phyloP scores from a whole-genome alignment of 345 rosid genomes.

The Corchorus capsularis region DNA sequence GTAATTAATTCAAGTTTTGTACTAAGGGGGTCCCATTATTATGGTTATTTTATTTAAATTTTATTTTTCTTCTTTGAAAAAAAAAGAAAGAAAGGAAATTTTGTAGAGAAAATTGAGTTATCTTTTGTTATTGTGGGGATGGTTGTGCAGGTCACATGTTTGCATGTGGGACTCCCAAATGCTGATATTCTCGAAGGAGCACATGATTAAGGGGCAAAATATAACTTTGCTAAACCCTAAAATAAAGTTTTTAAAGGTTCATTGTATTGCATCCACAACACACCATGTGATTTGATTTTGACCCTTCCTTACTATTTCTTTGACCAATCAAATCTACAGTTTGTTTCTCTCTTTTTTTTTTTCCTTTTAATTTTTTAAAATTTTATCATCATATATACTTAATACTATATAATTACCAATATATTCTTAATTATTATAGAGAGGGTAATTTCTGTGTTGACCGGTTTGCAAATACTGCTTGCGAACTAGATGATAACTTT shows the following conservation, averaged over 20 bases:
- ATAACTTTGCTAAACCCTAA: slow-evolving; percentile 28
- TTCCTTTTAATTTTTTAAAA: not conserved
- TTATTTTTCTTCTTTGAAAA: not conserved
- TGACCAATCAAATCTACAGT: slow-evolving; percentile 34
- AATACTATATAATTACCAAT: no score
- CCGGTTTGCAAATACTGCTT: no score
- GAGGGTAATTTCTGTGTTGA: no score
- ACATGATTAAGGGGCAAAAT: slow-evolving; percentile 27
- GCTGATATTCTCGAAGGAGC: slow-evolving; percentile 36
- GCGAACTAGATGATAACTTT: no score
- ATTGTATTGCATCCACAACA: slow-evolving; percentile 33
- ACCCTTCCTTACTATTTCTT: slow-evolving; percentile 29
- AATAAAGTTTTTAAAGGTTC: slow-evolving; percentile 22
- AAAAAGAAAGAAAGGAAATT: not conserved
- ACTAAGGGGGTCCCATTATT: not conserved
- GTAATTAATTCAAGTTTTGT: not conserved
- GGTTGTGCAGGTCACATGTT: slow-evolving; percentile 51
- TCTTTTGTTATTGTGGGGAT: slow-evolving; percentile 21
- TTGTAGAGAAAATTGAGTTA: no score
- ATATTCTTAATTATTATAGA: no score
- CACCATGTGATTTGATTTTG: slow-evolving; percentile 53
- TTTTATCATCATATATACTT: not conserved
- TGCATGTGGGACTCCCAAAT: slow-evolving; percentile 45
- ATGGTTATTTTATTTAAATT: no score
- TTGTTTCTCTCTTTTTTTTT: not conserved